A percentile compares a stretch with the other conserved stretches of the same genome.
Evolutionary conservation across 2,329 filamentous ascomycete species (phyloP).

Genomic region (Verticillium dahliae): DNA sequence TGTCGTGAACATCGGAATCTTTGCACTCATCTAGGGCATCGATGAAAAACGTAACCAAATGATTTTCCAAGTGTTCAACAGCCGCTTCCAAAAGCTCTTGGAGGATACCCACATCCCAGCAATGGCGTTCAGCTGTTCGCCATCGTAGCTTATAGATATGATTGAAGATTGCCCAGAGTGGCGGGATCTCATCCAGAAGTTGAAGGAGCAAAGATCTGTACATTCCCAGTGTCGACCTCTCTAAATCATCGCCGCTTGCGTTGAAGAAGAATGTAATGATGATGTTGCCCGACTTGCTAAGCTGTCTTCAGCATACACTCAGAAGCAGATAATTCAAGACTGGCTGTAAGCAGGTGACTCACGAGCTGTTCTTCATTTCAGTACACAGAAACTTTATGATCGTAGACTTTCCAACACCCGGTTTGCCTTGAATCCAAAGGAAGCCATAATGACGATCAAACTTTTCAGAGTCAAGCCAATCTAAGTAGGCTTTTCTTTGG

Average conservation of each 20-base stretch:
- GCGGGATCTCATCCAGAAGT: constrained; percentile 26
- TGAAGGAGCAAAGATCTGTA: constrained; percentile 44
- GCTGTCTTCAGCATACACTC: neutral
- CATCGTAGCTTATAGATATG: neutral
- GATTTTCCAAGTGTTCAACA: constrained; percentile 1
- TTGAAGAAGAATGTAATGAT: constrained; percentile 40
- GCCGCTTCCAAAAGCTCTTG: neutral
- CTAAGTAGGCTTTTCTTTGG: constrained; percentile 19
- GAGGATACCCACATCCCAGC: neutral
- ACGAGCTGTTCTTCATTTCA: neutral
- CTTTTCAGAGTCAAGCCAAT: constrained; percentile 25
- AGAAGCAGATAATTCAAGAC: neutral
- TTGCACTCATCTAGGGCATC: constrained; percentile 12
- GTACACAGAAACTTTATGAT: constrained; percentile 32
- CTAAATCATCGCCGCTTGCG: constrained; percentile 32
- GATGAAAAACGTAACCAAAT: constrained; percentile 13
- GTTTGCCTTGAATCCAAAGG: constrained; percentile 41
- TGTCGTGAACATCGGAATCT: constrained; percentile 1
- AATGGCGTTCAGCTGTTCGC: neutral
- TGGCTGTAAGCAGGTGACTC: neutral
- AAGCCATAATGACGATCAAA: constrained; percentile 26
- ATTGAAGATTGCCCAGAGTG: constrained; percentile 16
- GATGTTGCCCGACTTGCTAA: constrained; percentile 13
- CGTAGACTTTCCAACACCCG: constrained; percentile 38
- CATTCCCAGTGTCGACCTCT: constrained; percentile 39